Evolutionary conservation across 2,329 filamentous ascomycete species (phyloP).

Genomic region (Hyphodiscus sp.): DNA sequence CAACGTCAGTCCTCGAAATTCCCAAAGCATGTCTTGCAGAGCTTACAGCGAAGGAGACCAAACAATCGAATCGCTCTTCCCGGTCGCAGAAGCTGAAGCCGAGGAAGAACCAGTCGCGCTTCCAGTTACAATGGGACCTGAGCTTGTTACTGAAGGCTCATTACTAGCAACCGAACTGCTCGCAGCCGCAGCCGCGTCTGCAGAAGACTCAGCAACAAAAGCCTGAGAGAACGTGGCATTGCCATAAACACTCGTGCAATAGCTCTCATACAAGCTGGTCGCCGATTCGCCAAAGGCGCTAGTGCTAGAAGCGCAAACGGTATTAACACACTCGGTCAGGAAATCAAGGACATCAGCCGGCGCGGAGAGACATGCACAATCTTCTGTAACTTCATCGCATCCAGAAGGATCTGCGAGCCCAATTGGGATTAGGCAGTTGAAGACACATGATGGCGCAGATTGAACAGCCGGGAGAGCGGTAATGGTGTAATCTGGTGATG

Average conservation of each 20-base stretch:
- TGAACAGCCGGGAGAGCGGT: slow-evolving; percentile 4
- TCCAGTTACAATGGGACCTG: neutral
- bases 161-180: neutral
- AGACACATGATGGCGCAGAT: neutral
- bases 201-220: neutral
- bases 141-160: neutral
- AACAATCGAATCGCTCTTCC: neutral
- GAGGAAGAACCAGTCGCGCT: neutral
- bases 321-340: neutral
- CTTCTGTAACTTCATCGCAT: slow-evolving; percentile 7
- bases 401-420: slow-evolving; percentile 4
- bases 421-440: slow-evolving; percentile 6
- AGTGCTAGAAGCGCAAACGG: neutral
- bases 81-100: neutral
- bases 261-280: slow-evolving; percentile 7
- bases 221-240: neutral
- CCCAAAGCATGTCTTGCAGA: neutral
- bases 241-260: neutral
- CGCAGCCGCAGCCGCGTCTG: neutral
- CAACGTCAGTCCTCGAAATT: neutral
- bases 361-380: slow-evolving; percentile 9
- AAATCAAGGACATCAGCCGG: slow-evolving; percentile 4
- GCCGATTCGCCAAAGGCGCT: neutral
- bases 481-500: slow-evolving; percentile 4
- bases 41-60: neutral